Evolutionary conservation across 2,329 filamentous ascomycete species (phyloP).

Genomic region (Aspergillus arachidicola): DNA sequence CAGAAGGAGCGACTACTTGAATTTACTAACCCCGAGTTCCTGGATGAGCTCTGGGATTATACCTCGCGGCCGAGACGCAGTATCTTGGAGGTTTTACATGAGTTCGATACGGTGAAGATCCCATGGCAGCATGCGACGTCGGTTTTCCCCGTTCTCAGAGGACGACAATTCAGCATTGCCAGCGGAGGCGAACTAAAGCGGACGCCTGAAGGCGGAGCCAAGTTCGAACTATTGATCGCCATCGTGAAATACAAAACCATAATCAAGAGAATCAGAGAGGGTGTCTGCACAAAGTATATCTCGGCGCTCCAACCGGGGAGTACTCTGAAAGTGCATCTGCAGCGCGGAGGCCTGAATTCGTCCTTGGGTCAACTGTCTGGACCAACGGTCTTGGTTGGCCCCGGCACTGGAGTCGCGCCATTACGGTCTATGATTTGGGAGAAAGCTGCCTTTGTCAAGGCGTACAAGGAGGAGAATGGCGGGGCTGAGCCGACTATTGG

Average conservation of each 20-base stretch:
- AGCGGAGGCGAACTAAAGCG: conserved; percentile 63
- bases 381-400: conserved; percentile 76
- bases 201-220: conserved; percentile 42
- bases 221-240: conserved; percentile 75
- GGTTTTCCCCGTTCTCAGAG: conserved; percentile 79
- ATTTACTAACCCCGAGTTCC: conserved; percentile 75
- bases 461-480: conserved; percentile 31
- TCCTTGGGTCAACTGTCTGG: conserved; percentile 49
- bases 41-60: conserved; percentile 95
- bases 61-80: conserved; percentile 86
- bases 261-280: conserved; percentile 78
- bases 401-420: conserved; percentile 85
- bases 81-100: conserved; percentile 88
- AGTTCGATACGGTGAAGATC: conserved; percentile 82
- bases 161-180: conserved; percentile 91
- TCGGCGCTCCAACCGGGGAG: conserved; percentile 63
- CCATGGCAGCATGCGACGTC: conserved; percentile 73
- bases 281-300: conserved; percentile 88
- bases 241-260: conserved; percentile 91
- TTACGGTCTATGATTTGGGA: conserved; percentile 80
- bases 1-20: conserved; percentile 83
- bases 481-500: conserved; percentile 36
- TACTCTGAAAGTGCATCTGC: conserved; percentile 60
- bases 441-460: conserved; percentile 51
- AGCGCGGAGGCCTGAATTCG: conserved; percentile 55